Evolutionary conservation across 352 stramenopile species (phyloP).

Genomic region (Elongisporangium undulatum): DNA sequence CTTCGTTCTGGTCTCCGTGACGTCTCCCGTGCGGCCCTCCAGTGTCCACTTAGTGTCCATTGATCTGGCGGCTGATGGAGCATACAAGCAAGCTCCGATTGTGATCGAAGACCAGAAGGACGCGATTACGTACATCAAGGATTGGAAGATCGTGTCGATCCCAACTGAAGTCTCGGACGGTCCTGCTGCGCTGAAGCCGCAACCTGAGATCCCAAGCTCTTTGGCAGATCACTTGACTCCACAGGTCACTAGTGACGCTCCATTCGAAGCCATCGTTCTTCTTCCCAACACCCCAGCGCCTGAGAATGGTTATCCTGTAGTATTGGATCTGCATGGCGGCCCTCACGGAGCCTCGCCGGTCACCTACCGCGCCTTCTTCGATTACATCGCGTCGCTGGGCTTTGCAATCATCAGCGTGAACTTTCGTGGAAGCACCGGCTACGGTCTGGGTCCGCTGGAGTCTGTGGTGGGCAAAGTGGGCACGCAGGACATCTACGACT

Average conservation of each 20-base stretch:
- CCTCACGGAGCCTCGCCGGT: constrained; percentile 88
- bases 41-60: constrained; percentile 57
- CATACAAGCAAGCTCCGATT: constrained; percentile 27
- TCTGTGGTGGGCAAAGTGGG: constrained; percentile 89
- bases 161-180: constrained; percentile 42
- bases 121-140: constrained; percentile 31
- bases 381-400: constrained; percentile 85
- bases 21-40: constrained; percentile 44
- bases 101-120: constrained; percentile 44
- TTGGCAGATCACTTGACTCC: constrained; percentile 48
- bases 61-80: constrained; percentile 29
- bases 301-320: constrained; percentile 53
- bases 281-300: constrained; percentile 37
- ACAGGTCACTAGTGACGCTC: constrained; percentile 30
- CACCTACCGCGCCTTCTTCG: constrained; percentile 84
- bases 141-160: constrained; percentile 61
- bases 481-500: constrained; percentile 92
- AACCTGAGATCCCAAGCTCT: constrained; percentile 19
- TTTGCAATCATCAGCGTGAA: constrained; percentile 94
- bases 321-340: constrained; percentile 90
- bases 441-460: constrained; percentile 87
- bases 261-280: constrained; percentile 80
- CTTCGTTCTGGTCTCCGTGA: constrained; percentile 40
- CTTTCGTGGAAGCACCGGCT: constrained; percentile 95
- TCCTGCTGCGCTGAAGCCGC: constrained; percentile 26